Evolutionary conservation across 805 yeast species (phyloP).

Genomic region (Myxozyma vanderwaltii): DNA sequence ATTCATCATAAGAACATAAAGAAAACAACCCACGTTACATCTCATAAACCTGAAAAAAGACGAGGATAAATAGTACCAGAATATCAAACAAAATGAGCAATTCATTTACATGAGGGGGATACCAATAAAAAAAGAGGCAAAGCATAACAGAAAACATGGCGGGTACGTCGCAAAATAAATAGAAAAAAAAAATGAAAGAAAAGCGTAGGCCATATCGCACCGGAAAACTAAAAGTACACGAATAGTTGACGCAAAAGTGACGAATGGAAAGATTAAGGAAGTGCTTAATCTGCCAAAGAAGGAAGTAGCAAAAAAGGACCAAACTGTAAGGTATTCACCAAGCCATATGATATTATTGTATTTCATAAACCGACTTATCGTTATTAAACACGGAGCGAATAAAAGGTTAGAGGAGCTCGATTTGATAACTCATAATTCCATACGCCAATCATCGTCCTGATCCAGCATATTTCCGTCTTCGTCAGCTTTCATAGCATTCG

Average conservation of each 20-base stretch:
- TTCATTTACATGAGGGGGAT: no score
- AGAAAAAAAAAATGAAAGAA: no score
- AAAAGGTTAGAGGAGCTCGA: neutral
- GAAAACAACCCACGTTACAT: neutral
- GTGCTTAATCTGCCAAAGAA: no score
- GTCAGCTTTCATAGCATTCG: neutral
- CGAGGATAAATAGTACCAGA: neutral
- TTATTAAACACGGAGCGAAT: no score
- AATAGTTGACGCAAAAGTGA: neutral
- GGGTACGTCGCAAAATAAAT: neutral
- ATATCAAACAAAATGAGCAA: neutral
- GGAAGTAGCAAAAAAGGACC: neutral
- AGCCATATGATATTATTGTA: no score
- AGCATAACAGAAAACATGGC: neutral
- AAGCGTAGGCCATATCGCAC: neutral
- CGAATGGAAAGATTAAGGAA: no score
- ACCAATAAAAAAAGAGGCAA: neutral
- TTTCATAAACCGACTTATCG: no score
- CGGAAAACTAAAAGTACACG: no score
- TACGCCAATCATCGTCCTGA: conserved; percentile 37
- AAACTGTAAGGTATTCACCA: neutral
- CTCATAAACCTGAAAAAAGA: neutral
- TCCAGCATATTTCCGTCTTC: conserved; percentile 25
- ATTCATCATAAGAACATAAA: neutral
- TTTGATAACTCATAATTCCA: conserved; percentile 18